phyloP scores from a whole-genome alignment of 768 basidiomycete genomes.

The Cystobasidium ongulense region DNA sequence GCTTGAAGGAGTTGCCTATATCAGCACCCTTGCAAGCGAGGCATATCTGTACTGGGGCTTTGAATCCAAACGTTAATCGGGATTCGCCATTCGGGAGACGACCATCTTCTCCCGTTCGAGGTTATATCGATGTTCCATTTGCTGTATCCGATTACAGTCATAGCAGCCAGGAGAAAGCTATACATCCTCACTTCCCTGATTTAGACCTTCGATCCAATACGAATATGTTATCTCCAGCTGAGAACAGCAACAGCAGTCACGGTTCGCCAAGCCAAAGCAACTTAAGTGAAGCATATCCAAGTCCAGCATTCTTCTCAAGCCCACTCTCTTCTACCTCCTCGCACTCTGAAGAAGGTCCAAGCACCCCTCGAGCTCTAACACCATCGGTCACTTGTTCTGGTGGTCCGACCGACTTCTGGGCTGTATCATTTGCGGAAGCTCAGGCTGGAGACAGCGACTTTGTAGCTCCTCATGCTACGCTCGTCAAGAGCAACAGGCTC shows the following conservation, averaged over 20 bases:
- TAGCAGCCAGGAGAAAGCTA: neutral
- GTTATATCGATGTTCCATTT: neutral
- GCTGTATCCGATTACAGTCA: neutral
- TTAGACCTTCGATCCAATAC: neutral
- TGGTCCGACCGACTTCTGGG: neutral
- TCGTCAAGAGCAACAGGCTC: neutral
- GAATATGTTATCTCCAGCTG: neutral
- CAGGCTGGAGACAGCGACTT: neutral
- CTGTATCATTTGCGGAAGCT: neutral
- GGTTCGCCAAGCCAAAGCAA: neutral
- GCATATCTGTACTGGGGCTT: neutral
- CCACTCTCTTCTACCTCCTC: neutral
- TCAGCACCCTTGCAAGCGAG: neutral
- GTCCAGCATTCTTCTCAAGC: neutral
- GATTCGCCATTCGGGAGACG: conserved; percentile 22
- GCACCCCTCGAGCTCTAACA: neutral
- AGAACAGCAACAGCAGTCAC: neutral
- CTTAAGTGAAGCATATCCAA: neutral
- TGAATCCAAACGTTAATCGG: neutral
- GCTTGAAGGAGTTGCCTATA: neutral
- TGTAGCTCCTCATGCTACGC: neutral
- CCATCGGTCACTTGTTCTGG: neutral
- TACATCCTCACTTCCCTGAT: neutral
- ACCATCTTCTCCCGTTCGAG: conserved; percentile 8
- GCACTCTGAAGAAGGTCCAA: neutral